A percentile compares a stretch with the other conserved stretches of the same genome.
These are phyloP conservation scores for Salix viminalis DNA, from an alignment of 345 rosid genomes.

Conservation along the genomic window DNA sequence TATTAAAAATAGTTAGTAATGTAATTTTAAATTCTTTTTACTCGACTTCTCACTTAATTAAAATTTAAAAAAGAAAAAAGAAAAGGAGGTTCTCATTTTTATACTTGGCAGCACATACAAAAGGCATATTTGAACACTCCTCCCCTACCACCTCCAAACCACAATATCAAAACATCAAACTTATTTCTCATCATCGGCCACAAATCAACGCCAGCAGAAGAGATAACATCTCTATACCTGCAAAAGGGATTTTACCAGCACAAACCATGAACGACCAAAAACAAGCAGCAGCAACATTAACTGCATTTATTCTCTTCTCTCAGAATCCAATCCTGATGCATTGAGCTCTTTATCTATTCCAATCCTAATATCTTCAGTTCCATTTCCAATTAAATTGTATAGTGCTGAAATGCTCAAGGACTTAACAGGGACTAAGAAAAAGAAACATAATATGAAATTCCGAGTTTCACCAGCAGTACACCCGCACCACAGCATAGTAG, in stretches of 20 bases:
- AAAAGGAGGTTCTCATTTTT: neutral
- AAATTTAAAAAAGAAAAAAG: neutral
- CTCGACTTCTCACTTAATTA: no score
- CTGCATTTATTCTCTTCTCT: constrained; percentile 2
- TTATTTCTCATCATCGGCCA: neutral
- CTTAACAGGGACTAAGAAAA: neutral
- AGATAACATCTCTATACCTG: neutral
- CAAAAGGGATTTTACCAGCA: neutral
- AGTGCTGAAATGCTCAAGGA: no score
- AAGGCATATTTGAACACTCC: constrained; percentile 29
- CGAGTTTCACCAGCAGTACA: neutral
- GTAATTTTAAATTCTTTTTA: no score
- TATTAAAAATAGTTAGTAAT: no score
- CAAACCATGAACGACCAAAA: neutral
- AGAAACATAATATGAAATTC: neutral
- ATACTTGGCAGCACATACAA: neutral
- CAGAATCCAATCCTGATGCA: constrained; percentile 1
- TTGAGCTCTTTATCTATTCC: neutral
- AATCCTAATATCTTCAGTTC: neutral
- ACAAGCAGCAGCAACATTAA: neutral
- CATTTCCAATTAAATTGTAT: no score
- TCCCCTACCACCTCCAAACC: neutral
- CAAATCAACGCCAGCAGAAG: neutral
- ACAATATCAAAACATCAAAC: neutral
- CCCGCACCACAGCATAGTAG: neutral